Conservation (phyloP, 2,329 filamentous ascomycete genomes). For the Fusarium incarnatum region DNA sequence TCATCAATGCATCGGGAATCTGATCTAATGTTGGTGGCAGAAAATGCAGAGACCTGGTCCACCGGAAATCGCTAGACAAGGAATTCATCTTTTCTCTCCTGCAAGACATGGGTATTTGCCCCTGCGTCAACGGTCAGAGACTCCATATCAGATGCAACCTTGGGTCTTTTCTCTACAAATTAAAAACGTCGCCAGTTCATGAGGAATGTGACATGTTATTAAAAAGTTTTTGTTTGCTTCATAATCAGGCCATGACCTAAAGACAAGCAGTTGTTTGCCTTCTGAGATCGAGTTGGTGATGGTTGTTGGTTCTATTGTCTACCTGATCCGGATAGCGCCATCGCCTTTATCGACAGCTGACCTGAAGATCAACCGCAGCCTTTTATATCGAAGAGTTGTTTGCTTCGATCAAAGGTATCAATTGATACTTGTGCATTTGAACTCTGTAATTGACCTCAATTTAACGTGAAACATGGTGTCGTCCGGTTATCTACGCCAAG, state of each 20-base stretch:
- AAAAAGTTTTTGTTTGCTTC: not conserved
- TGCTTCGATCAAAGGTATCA: not conserved
- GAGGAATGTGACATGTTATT: constrained; percentile 7
- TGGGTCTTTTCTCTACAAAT: not conserved
- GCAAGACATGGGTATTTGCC: not conserved
- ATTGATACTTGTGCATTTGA: not conserved
- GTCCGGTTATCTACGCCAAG: not conserved
- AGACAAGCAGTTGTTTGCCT: not conserved
- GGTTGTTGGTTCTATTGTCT: not conserved
- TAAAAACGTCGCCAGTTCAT: not conserved
- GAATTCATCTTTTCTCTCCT: not conserved
- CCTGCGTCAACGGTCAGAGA: not conserved
- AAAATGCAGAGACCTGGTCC: not conserved
- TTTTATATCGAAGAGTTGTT: not conserved
- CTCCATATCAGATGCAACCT: not conserved
- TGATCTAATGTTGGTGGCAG: not conserved
- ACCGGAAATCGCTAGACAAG: not conserved
- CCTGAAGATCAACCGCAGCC: not conserved
- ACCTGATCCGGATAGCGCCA: not conserved
- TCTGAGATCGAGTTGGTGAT: not conserved
- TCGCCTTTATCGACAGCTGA: not conserved
- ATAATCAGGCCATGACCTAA: not conserved
- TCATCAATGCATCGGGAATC: not conserved
- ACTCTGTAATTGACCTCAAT: not conserved
- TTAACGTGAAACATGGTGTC: constrained; percentile 6